Percentiles rank a stretch among this genome's conserved stretches.
Conservation (phyloP, 441 rosid genomes). For the Erodium moschatum region DNA sequence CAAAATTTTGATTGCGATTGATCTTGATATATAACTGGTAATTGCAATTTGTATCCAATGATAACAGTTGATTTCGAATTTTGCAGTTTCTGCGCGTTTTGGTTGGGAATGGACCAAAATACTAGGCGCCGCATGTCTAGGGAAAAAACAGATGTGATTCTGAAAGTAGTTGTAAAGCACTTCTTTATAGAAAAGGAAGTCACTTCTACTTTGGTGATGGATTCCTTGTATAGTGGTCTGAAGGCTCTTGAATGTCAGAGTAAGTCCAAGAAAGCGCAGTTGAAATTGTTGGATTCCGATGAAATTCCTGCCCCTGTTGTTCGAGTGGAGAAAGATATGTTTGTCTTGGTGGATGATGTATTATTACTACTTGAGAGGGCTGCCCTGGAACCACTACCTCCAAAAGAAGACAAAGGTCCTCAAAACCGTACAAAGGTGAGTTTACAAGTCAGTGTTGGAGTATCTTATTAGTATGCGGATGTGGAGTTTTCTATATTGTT, state of each 20-base stretch:
- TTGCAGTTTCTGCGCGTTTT: slow-evolving; percentile 72
- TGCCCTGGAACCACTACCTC: slow-evolving; percentile 72
- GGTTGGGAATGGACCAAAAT: slow-evolving; percentile 75
- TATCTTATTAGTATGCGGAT: not conserved
- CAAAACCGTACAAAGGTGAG: slow-evolving; percentile 78
- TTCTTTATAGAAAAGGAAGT: slow-evolving; percentile 95
- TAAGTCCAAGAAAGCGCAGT: slow-evolving; percentile 55
- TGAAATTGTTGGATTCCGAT: slow-evolving; percentile 46
- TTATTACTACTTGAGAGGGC: slow-evolving; percentile 67
- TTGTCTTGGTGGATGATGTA: slow-evolving; percentile 83
- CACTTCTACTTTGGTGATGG: slow-evolving; percentile 93
- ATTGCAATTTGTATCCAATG: slow-evolving; percentile 9
- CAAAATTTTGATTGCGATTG: not conserved
- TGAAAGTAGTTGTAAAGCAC: slow-evolving; percentile 78
- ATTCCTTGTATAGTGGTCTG: slow-evolving; percentile 82
- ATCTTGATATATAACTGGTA: not conserved
- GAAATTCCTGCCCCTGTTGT: slow-evolving; percentile 84
- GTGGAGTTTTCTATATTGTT: not conserved
- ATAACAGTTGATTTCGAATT: slow-evolving; percentile 18
- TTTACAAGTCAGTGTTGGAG: not conserved
- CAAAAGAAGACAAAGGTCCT: slow-evolving; percentile 80
- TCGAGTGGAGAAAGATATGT: slow-evolving; percentile 65
- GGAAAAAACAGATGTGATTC: slow-evolving; percentile 69
- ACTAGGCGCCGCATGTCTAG: slow-evolving; percentile 60
- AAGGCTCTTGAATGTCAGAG: slow-evolving; percentile 84